Evolutionary conservation across 2,329 filamentous ascomycete genomes (phyloP), one percentile per base, ranked within the genome.

Genomic region (Aspergillus floridensis): DNA sequence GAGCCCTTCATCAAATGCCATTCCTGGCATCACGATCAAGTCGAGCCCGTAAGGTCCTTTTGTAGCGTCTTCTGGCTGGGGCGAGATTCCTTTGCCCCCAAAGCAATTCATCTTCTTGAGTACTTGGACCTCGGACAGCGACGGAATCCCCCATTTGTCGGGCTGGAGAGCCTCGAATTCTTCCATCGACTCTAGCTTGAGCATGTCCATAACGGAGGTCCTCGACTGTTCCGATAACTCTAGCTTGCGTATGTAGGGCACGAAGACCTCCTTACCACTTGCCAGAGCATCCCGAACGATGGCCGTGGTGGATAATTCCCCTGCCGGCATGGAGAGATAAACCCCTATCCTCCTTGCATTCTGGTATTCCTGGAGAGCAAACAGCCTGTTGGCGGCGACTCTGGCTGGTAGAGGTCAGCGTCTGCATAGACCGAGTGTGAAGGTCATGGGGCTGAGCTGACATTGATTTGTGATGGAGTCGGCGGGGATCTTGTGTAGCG

Each of bases 121-220:
- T 3, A 96, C 82, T 2, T 89, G 89, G 21, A 84, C 80, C 53
- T 82, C 79, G 61, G 86, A 82, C 59, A 96, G 85, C 32, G 90
- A 93, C n/a, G 95, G 95, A 64, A 99, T 99, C 10, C 92, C 93
- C 95, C 95, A 99, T 72, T 84, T 86, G 76, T 99, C 95, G 46
- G 84, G 83, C 69, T 87, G 78, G 60, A 98, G 80, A 24, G 85
- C 84, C 63, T 92, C 86, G 74, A 93, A 96, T 73, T 99, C 95
- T 29, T 84, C 78, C 53, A 91, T 74, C 26, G 87, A 88, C 58
- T 82, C 79, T 46, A 99, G 80, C 63, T 87, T 87, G 22, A 99
- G 86, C 95, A 99, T 98, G 71, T 97, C 92, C 95, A 99, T 99
- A 56, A 95, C 84, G 16, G 90, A 90, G 5, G 70, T 78, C 5